Base-by-base conservation (phyloP, 2,329 filamentous ascomycete genomes). In the Epichloe scottii region DNA sequence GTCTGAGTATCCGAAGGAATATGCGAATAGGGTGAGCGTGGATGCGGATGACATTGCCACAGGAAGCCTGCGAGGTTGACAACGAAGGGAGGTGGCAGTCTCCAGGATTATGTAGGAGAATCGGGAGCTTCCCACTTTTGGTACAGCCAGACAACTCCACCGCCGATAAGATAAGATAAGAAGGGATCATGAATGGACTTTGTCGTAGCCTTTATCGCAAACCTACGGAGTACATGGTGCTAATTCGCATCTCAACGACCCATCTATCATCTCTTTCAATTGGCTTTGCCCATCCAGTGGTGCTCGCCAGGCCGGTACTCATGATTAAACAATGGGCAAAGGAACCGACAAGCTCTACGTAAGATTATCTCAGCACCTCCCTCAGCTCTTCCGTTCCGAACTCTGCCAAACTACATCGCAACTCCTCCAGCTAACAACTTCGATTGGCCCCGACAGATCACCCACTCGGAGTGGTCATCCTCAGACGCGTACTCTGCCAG, bases 391-490 rank as follows among this genome's bases (percentile, higher is more conserved):
- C 48, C 14, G 15, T 7, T 17, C 21, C 35, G 7, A 15, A 38
- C n/a, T 15, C 12, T 17, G 15, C 30, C n/a, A 33, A 5, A 17
- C 10, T 15, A 10, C n/a, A 30, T 35, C n/a, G 19, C 41, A 43
- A 21, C 12, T 33, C 21, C 35, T 14, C 43, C 43, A n/a, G 6
- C 48, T 51, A 49, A 51, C 34, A 30, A 30, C 10, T 30, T 7
- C 48, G 41, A 15, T 46, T 53, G 34, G 47, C 42, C 48, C 43
- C 49, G 14, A 23, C 51, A 72, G 66, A 98, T 98, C 63, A 98
- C 93, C 51, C 94, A 98, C 71, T 94, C 88, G 40, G 93, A 98
- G 75, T 98, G 93, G 93, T 84, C 89, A 7, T 95, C 89, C 5
- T 82, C 85, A 46, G 90, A 96, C 68, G 83, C 88, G 53, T 96